Base-by-base conservation (phyloP, 2,329 filamentous ascomycete genomes). In the Penicillium occitanis region DNA sequence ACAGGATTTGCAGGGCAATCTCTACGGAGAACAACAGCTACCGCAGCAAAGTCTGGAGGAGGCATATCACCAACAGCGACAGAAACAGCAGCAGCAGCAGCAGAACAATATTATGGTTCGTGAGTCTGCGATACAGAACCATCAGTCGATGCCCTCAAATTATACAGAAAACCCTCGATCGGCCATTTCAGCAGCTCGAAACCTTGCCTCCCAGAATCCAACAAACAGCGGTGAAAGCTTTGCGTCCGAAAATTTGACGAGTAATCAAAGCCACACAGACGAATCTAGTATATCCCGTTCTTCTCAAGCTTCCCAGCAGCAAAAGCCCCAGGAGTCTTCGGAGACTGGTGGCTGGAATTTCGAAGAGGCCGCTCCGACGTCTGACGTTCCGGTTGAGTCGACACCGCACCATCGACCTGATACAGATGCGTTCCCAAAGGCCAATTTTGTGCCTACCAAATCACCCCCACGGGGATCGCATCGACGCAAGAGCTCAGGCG, bases 341-440 rank as follows among this genome's bases (percentile, higher is more conserved):
- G 71, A 73, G 42, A 33, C 30, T 33, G 93, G 97, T 73, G 91
- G 87, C 8, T 99, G 95, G 95, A 93, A 96, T 73, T 99, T 99
- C 71, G 92, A 94, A 63, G 93, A 97, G n/a, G 72, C 81, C 62
- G 80, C 86, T 0, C 90, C 91, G 2, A 28, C 55, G 6, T 14
- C 61, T 48, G 77, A 77, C 59, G 69, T 73, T 1, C 68, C 78
- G 75, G 30, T 73, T 70, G 79, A 79, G 63, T 73, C 81, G 1
- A 81, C 82, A 73, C 70, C 89, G 77, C 79, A 88, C 11, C 81
- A 86, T 68, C 80, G 93, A 68, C 93, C 92, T 1, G 94, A 97
- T 74, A 95, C 90, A 0, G 94, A 97, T 77, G 85, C 87, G 4
- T 98, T 98, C 69, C 93, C 94, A 0, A 89, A 87, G 55, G 91